Base-by-base conservation (phyloP, 306 rosid genomes). In the Cicer arietinum region DNA sequence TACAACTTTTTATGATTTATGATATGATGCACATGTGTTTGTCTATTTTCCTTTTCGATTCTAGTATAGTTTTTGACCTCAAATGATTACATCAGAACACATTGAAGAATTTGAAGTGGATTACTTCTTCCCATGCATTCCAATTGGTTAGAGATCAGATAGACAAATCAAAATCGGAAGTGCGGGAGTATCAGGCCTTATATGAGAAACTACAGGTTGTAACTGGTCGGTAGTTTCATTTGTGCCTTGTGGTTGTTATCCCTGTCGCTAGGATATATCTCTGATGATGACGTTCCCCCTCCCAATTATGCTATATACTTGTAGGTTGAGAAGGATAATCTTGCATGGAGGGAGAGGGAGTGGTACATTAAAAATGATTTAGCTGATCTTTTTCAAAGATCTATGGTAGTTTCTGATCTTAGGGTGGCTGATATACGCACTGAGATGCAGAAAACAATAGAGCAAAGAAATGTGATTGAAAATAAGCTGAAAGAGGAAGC, bases 151-250 rank as follows among this genome's bases (percentile, higher is more conserved):
- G 81, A 84, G 92, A 92, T 82, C 96, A 87, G 84, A 83, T 90
- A 61, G 92, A 90, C 70, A 90, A 84, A 68, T 90, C 92, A 10
- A 94, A 89, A 79, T 83, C 81, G 1, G 88, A 92, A 86, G 91
- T 86, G 69, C 74, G 64, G 37, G 78, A 89, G 80, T 92, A 83
- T 84, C 98, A 83, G 82, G 87, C 92, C 68, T 81, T 82, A 67
- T 81, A 81, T 10, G 92, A 92, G 91, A 94, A 90, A 89, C 92
- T 90, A 78, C 99, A 94, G 99, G 99, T 94, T 86, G 97, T 90
- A 80, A 89, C 87, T 88, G 90, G 93, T 92, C 72, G 93, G 90
- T 89, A 92, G 92, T 88, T 90, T 88, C 81, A 86, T 85, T 84
- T 84, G 20, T 84, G 73, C 88, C 80, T 76, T 77, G 52, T 53